phyloP scores from a whole-genome alignment of 345 rosid genomes.

The Durio zibethinus region DNA sequence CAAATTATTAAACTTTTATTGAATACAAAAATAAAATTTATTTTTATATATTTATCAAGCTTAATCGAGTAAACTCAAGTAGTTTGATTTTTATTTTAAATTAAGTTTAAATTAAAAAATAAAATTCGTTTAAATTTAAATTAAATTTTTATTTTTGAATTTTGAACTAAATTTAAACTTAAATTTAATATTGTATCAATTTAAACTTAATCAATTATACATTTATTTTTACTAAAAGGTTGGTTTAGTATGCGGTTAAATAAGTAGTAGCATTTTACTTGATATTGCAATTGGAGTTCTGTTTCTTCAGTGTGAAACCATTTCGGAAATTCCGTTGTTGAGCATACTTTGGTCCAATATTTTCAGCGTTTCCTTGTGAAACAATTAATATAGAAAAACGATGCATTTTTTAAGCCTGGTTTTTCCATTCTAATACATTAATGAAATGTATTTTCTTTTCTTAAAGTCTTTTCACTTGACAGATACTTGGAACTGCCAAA shows the following conservation, averaged over 20 bases:
- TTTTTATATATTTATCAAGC: too few relatives aligned
- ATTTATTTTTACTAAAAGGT: neutral
- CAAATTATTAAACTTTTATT: too few relatives aligned
- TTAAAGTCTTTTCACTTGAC: constrained; percentile 8
- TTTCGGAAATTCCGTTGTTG: neutral
- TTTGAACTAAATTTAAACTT: too few relatives aligned
- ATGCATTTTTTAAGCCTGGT: neutral
- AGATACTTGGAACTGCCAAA: constrained; percentile 74
- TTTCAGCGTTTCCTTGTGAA: neutral
- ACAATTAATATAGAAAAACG: neutral
- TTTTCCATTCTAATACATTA: neutral
- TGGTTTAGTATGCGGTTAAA: neutral
- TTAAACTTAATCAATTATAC: too few relatives aligned
- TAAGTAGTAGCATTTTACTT: neutral
- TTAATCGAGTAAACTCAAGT: too few relatives aligned
- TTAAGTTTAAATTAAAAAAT: too few relatives aligned
- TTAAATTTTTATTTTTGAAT: too few relatives aligned
- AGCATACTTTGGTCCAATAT: neutral
- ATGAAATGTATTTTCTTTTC: neutral
- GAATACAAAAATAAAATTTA: too few relatives aligned
- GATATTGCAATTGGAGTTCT: neutral
- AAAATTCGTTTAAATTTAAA: too few relatives aligned
- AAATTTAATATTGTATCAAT: too few relatives aligned
- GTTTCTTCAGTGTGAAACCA: neutral
- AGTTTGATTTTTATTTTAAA: too few relatives aligned